These are phyloP conservation scores for Diaporthe nobilis DNA, from an alignment of 2,329 filamentous ascomycete species.

Conservation along the genomic window DNA sequence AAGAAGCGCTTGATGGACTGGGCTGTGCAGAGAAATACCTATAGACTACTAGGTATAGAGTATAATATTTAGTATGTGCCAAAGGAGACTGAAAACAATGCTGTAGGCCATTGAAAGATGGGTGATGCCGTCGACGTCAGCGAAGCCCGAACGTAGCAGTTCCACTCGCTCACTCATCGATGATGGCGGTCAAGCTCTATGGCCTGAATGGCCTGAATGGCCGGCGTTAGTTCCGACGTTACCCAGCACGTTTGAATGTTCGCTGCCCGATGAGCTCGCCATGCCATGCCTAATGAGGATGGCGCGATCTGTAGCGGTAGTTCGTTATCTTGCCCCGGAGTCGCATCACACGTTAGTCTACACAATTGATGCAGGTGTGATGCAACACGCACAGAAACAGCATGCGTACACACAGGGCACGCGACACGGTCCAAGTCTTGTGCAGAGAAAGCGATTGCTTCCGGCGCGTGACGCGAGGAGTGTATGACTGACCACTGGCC, in stretches of 20 bases:
- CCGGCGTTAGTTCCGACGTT: background rate
- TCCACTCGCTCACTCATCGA: background rate
- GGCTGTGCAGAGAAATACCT: background rate
- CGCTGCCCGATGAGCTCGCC: background rate
- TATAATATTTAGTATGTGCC: no score
- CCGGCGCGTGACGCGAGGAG: background rate
- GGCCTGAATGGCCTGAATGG: no score
- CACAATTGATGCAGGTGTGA: background rate
- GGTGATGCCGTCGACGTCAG: background rate
- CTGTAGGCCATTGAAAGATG: background rate
- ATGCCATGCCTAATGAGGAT: background rate
- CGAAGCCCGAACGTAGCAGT: background rate
- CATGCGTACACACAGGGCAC: background rate
- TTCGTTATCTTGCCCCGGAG: background rate
- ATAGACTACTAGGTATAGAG: background rate
- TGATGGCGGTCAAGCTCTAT: background rate
- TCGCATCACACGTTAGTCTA: constrained; percentile 8
- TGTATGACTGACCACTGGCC: background rate
- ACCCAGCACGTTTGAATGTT: background rate
- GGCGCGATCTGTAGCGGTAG: background rate
- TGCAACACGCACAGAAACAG: background rate
- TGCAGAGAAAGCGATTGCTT: background rate
- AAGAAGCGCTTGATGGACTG: background rate
- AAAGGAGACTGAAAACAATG: no score
- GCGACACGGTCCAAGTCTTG: background rate